A percentile compares a stretch with the other conserved stretches of the same genome.
Evolutionary conservation across 345 rosid genomes (phyloP).

Genomic region (Linum tenue): DNA sequence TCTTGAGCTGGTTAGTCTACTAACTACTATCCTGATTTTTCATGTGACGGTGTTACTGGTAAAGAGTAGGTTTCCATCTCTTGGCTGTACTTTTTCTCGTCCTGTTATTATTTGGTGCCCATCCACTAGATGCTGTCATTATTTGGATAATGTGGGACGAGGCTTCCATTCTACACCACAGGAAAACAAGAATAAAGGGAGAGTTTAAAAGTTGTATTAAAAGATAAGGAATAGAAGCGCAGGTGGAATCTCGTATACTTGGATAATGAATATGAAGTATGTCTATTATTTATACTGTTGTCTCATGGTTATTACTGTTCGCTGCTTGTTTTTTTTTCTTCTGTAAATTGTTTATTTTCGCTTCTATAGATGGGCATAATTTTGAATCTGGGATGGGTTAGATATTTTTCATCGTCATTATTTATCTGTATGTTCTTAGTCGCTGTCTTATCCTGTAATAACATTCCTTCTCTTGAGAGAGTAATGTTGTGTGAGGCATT

Average conservation of each 20-base stretch:
- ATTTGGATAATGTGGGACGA: no score
- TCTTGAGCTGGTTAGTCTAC: conserved; percentile 78
- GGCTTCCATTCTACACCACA: no score
- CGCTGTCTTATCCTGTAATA: no score
- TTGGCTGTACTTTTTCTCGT: background rate
- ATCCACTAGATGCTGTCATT: background rate
- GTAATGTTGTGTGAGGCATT: no score
- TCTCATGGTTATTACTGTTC: background rate
- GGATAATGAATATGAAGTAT: no score
- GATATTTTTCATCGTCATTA: background rate
- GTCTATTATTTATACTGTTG: no score
- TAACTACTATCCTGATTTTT: conserved; percentile 8
- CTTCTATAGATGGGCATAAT: background rate
- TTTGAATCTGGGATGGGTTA: background rate
- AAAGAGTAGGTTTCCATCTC: background rate
- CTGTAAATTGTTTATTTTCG: background rate
- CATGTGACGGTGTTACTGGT: background rate
- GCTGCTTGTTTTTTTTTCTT: background rate
- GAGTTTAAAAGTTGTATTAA: background rate
- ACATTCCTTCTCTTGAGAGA: no score
- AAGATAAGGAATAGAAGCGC: no score
- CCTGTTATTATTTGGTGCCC: background rate
- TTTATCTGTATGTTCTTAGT: no score
- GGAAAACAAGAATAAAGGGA: background rate
- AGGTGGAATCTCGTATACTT: no score